Conservation (phyloP, 441 rosid species). For the Jatropha multifida region DNA sequence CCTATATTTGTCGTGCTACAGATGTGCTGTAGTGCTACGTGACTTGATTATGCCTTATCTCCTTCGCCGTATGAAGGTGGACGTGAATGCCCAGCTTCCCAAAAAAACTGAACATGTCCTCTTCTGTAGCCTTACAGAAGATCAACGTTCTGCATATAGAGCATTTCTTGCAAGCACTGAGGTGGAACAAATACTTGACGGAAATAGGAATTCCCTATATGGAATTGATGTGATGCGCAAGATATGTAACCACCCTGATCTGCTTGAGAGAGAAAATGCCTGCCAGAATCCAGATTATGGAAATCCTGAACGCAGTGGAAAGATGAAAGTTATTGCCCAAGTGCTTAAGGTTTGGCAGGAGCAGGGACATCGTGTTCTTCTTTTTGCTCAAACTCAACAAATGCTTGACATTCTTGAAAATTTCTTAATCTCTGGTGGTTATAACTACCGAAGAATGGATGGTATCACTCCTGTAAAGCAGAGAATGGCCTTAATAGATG, state of each 20-base stretch:
- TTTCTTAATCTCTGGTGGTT: conserved; percentile 61
- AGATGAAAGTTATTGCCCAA: conserved; percentile 84
- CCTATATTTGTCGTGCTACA: conserved; percentile 35
- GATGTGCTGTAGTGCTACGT: conserved; percentile 97
- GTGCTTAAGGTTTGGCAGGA: conserved; percentile 88
- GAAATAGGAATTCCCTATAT: conserved; percentile 74
- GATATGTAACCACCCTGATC: conserved; percentile 98
- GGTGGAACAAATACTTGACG: conserved; percentile 84
- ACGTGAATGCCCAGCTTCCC: conserved; percentile 85
- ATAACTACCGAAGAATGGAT: conserved; percentile 90
- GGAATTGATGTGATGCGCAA: conserved; percentile 99
- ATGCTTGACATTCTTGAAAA: conserved; percentile 94
- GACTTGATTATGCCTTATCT: conserved; percentile 98
- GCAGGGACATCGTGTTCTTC: conserved; percentile 91
- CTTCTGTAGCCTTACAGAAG: conserved; percentile 88
- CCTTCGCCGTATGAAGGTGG: conserved; percentile 88
- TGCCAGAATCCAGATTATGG: conserved; percentile 80
- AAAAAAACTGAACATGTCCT: conserved; percentile 94
- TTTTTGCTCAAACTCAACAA: conserved; percentile 92
- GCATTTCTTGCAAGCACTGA: conserved; percentile 98
- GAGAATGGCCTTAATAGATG: conserved; percentile 98
- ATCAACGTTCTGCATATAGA: conserved; percentile 81
- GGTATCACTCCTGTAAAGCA: conserved; percentile 84
- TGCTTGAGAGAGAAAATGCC: conserved; percentile 92
- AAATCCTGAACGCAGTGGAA: conserved; percentile 88